These are phyloP conservation scores for Olyra latifolia DNA, from an alignment of 176 grass and related monocot species.

Conservation along the genomic window DNA sequence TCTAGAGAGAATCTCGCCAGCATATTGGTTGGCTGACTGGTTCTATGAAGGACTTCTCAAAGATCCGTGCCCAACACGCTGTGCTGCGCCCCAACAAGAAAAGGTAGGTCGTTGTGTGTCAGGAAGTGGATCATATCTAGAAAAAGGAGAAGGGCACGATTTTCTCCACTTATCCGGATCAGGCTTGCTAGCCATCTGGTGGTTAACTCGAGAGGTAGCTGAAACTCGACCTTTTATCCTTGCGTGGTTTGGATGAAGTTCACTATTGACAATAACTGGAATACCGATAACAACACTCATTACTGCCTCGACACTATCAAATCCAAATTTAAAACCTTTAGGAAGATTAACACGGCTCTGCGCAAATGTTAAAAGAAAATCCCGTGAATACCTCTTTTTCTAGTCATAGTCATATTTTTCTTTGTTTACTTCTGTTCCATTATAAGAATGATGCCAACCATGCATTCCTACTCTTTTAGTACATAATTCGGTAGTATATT, in stretches of 20 bases:
- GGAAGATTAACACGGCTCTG: slow-evolving; percentile 53
- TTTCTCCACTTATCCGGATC: slow-evolving; percentile 66
- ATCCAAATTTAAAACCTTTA: slow-evolving; percentile 59
- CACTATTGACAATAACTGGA: slow-evolving; percentile 29
- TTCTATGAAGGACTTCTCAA: slow-evolving; percentile 39
- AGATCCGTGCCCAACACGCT: slow-evolving; percentile 46
- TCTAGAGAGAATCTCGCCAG: slow-evolving; percentile 64
- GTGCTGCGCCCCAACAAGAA: slow-evolving; percentile 45
- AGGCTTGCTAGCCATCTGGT: slow-evolving; percentile 26
- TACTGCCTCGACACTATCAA: slow-evolving; percentile 43
- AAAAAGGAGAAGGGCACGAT: slow-evolving; percentile 33
- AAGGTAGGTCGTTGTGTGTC: slow-evolving; percentile 29
- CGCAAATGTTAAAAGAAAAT: slow-evolving; percentile 73
- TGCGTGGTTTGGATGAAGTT: slow-evolving; percentile 48
- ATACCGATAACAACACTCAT: slow-evolving; percentile 22
- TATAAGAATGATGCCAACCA: neutral
- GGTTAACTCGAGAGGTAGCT: slow-evolving; percentile 26
- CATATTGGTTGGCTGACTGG: slow-evolving; percentile 47
- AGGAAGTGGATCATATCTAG: slow-evolving; percentile 42
- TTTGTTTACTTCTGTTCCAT: slow-evolving; percentile 18
- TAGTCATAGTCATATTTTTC: slow-evolving; percentile 29
- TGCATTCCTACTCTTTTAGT: slow-evolving; percentile 43
- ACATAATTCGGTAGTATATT: slow-evolving; percentile 52
- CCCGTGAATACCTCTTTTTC: slow-evolving; percentile 61
- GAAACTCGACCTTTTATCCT: slow-evolving; percentile 42